Evolutionary conservation across 2,329 filamentous ascomycete genomes (phyloP).

Genomic region (Scorias spongiosa): DNA sequence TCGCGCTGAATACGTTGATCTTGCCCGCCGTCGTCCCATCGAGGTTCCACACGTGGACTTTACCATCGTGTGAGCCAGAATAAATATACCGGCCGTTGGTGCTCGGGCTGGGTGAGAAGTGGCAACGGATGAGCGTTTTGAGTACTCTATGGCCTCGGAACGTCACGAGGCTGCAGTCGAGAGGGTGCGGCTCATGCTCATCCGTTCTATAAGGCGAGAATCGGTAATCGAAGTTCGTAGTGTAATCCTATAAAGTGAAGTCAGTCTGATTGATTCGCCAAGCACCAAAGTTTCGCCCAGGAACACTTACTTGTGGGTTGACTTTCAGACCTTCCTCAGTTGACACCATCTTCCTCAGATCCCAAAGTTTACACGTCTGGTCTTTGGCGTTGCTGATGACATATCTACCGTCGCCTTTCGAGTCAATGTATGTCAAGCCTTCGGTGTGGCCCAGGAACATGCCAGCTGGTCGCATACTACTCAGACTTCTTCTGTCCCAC

Average conservation of each 20-base stretch:
- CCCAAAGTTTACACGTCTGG: constrained; percentile 96
- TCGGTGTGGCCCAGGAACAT: constrained; percentile 52
- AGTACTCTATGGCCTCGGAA: constrained; percentile 83
- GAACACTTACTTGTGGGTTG: constrained; percentile 26
- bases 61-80: constrained; percentile 76
- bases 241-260: constrained; percentile 28
- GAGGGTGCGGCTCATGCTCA: constrained; percentile 55
- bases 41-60: constrained; percentile 83
- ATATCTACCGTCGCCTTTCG: constrained; percentile 78
- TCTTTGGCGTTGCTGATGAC: constrained; percentile 91
- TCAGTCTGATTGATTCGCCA: background rate
- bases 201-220: constrained; percentile 49
- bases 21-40: constrained; percentile 64
- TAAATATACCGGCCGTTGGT: constrained; percentile 89
- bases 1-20: constrained; percentile 64
- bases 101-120: constrained; percentile 77
- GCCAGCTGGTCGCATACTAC: constrained; percentile 45
- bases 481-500: constrained; percentile 72
- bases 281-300: background rate
- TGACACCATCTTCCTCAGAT: constrained; percentile 75
- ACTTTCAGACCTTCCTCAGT: constrained; percentile 46
- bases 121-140: constrained; percentile 81
- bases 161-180: constrained; percentile 85
- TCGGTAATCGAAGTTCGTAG: constrained; percentile 60
- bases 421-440: constrained; percentile 53